Base-by-base conservation (phyloP, 345 rosid genomes). In the Clausena lansium region DNA sequence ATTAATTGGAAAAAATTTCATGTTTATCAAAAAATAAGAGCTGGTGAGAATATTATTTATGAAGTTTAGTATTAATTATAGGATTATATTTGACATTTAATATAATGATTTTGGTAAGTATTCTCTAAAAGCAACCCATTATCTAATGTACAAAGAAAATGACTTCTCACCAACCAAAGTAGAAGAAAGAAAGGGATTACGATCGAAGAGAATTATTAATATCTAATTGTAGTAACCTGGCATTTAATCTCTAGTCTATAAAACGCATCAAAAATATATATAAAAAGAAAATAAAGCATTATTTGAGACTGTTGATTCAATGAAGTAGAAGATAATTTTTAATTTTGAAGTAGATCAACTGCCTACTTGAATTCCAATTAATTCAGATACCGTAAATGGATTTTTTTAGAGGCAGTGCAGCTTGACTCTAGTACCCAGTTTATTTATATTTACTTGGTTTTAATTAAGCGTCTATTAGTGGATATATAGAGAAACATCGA, bases 381-480 rank as follows among this genome's bases (percentile, higher is more conserved):
- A 41, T 74, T 28, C 69, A 28, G 52, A 28, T 41, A 27, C 60
- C 10, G 5, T 11, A 45, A 20, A 45, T 45, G 59, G 41, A 67
- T 62, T 6, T 41, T 19, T 38, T 27, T 38, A 11, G 4, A 6
- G 38, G 39, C 33, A 14, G n/a, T 54, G 19, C 33, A 50, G 38
- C 11, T 52, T 45, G 36, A 30, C 15, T 28, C 3, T 17, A 33
- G 78, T 76, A 72, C 75, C 80, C 72, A 35, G 63, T 24, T 60
- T 50, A 20, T 79, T 79, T 79, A 38, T 45, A 45, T 45, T 3
- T 45, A 67, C 67, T 33, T 54, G 9, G 11, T 28, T 52, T 36
- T 52, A 20, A 47, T 70, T 39, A 39, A 67, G 54, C 22, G 39
- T 67, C 19, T 64, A 32, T 19, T 28, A 25, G 6, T n/a, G 24